Base-by-base conservation (phyloP, 2,329 filamentous ascomycete genomes). In the Cladophialophora bantiana region DNA sequence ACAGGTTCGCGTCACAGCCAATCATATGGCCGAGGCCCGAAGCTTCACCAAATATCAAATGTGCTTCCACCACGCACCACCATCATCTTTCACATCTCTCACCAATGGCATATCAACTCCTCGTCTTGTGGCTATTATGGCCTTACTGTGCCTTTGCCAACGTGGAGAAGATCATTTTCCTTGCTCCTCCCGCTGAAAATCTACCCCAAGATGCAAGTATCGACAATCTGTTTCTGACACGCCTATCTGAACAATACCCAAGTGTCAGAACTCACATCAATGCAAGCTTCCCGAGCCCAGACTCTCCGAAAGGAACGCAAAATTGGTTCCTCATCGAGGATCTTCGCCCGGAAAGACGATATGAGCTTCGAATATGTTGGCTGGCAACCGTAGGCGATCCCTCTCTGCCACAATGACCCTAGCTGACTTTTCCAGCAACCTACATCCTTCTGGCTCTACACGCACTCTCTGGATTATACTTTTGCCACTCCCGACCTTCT, bases 311-410 rank as follows among this genome's bases (percentile, higher is more conserved):
- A 12, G 92, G 91, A 7, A 79, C 83, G 10, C 83, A 89, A 59
- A 89, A 90, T 34, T 98, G 95, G 95, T 86, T 93, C 72, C 80
- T 94, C 7, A 85, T 99, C 5, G 86, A 90, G 64, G 81, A 84
- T 38, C 83, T 99, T 62, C 83, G 80, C n/a, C 85, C 87, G 40
- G 87, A 88, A 10, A 89, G 90, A 74, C 86, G 93, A 71, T 97
- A 98, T 83, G 95, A 99, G 82, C 86, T 96, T 57, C 89, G 95
- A 62, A 84, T 97, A 67, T 98, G 94, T 81, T 99, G 94, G 94
- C 85, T 93, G 67, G 95, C 95, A 48, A 95, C 90, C 68, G 94
- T 97, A 85, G 79, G 91, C 64, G 53, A 50, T 62, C 36, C 55
- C 56, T 45, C 10, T 20, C 45, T 26, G 32, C 64, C 1, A 26